Base-by-base conservation (phyloP, 805 yeast species). In the Monosporozyma siamensis region DNA sequence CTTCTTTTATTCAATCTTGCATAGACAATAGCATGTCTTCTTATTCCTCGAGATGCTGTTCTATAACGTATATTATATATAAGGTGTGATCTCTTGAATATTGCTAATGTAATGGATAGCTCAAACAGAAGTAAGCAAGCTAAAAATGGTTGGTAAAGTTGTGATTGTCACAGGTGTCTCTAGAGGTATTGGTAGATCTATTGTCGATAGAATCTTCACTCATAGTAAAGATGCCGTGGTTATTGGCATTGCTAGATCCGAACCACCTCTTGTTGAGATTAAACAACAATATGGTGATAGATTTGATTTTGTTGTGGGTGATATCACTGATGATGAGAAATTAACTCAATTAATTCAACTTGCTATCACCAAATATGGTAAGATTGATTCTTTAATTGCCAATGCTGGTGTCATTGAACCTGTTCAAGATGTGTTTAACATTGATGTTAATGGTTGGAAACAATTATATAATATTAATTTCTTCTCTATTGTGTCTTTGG, bases 371-470 rank as follows among this genome's bases (percentile, higher is more conserved):
- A 66, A 65, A 41, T 80, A 74, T 54, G 88, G 88, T 2, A 61
- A 61, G 23, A 64, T 87, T 34, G 78, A 84, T 55, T 72, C 84
- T 1, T 58, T 84, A 15, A 69, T 86, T 32, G 81, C 86, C 26
- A 85, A 86, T 59, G 95, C 95, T 2, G 95, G 95, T 10, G 78
- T 81, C 0, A 65, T 90, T 46, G 89, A 79, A 18, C 95, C 96
- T 0, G 95, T 90, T 4, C 67, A 72, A 30, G 52, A 47, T 15
- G 75, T 84, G 25, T 48, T 48, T n/a, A 41, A 51, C 15, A 45
- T 51, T 6, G 67, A 77, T 39, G 58, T 82, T 3, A 64, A 55
- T 4, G 69, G 65, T 31, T 83, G 95, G 89, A 78, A 70, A 47
- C 59, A 57, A 37, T 65, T 81, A 20, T 88, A 74, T 54, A 87